Conservation (phyloP, 345 rosid genomes). For the Eucalyptus shirleyi region DNA sequence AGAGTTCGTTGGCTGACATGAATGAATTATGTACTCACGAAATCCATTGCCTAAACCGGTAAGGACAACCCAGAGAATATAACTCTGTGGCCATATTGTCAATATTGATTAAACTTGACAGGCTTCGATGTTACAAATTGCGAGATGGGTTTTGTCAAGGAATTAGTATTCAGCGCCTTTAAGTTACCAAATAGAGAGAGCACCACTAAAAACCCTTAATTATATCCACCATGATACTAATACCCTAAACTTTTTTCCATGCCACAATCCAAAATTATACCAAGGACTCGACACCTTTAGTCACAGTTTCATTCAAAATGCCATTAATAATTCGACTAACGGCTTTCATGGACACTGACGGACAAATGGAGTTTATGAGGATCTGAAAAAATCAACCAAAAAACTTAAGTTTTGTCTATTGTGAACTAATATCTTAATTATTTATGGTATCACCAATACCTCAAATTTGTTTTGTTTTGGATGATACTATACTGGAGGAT, state of each 20-base stretch:
- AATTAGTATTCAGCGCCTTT: background rate
- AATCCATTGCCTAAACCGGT: background rate
- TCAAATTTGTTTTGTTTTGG: background rate
- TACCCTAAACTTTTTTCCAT: too few relatives aligned
- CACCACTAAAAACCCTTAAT: too few relatives aligned
- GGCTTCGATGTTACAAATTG: background rate
- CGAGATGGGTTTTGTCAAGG: background rate
- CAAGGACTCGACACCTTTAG: background rate
- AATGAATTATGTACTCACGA: background rate
- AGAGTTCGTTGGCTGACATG: too few relatives aligned
- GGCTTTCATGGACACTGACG: background rate
- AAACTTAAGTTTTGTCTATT: background rate
- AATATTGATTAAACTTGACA: background rate
- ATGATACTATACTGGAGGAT: background rate
- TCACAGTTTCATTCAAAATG: background rate
- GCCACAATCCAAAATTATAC: fast-evolving
- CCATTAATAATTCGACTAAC: background rate
- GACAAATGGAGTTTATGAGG: background rate
- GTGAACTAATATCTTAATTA: too few relatives aligned
- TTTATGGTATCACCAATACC: background rate
- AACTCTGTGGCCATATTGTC: background rate
- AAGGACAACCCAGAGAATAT: background rate
- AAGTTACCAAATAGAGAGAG: background rate
- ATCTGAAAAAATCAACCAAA: background rate
- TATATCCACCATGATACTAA: fast-evolving